Evolutionary conservation across 345 rosid genomes (phyloP).

Genomic region (Odontarrhena argentea): DNA sequence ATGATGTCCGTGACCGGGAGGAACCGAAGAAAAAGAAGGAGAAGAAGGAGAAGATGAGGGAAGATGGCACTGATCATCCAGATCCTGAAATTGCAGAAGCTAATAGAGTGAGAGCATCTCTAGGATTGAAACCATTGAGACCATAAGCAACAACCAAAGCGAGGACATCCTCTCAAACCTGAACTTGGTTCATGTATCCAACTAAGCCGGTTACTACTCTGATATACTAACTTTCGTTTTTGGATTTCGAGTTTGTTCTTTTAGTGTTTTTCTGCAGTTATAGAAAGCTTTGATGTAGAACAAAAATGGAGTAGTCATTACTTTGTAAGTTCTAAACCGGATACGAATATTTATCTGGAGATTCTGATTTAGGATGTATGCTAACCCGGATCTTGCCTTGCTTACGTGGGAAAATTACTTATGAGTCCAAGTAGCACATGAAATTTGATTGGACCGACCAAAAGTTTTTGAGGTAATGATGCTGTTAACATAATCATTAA

Average conservation of each 20-base stretch:
- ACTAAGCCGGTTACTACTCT: slow-evolving; percentile 3
- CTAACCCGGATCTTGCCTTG: neutral
- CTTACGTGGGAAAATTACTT: slow-evolving; percentile 19
- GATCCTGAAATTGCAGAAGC: slow-evolving; percentile 95
- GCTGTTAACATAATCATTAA: slow-evolving; percentile 25
- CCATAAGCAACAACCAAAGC: slow-evolving; percentile 20
- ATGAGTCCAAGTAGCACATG: slow-evolving; percentile 6
- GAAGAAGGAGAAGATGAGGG: slow-evolving; percentile 72
- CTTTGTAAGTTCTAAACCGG: slow-evolving; percentile 20
- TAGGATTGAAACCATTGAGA: slow-evolving; percentile 72
- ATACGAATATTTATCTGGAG: neutral
- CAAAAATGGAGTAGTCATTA: slow-evolving; percentile 8
- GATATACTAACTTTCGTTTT: neutral
- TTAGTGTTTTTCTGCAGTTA: slow-evolving; percentile 3
- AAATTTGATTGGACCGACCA: slow-evolving; percentile 5
- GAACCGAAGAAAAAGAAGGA: slow-evolving; percentile 77
- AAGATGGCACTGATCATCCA: slow-evolving; percentile 81
- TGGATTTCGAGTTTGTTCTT: neutral
- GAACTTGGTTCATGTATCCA: slow-evolving; percentile 7
- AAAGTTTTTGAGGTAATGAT: slow-evolving; percentile 16
- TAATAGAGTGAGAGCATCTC: slow-evolving; percentile 72
- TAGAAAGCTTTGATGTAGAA: slow-evolving; percentile 22
- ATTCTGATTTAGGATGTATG: neutral
- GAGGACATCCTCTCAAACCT: neutral
- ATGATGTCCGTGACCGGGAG: slow-evolving; percentile 46